These are phyloP conservation scores for Sequoiadendron giganteum DNA, from an alignment of 75 land plant genomes.

Conservation along the genomic window DNA sequence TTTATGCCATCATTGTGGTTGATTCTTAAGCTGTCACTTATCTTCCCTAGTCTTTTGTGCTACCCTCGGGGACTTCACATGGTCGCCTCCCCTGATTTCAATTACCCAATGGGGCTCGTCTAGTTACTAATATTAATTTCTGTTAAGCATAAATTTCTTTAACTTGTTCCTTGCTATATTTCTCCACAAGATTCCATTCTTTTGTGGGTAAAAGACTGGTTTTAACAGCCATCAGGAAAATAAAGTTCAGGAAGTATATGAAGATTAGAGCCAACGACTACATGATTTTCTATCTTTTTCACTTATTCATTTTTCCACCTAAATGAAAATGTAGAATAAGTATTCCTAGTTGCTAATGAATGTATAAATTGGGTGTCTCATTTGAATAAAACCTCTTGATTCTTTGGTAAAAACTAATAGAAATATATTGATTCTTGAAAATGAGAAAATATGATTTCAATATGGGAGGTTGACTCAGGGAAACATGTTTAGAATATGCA, in stretches of 20 bases:
- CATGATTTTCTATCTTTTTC: background rate
- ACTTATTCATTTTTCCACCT: background rate
- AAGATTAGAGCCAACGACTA: background rate
- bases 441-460: background rate
- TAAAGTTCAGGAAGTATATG: background rate
- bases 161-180: background rate
- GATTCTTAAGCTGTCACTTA: too few species aligned
- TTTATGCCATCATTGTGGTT: too few species aligned
- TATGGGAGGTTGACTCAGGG: background rate
- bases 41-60: background rate
- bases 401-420: background rate
- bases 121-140: too few species aligned
- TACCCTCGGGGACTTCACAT: background rate
- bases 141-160: too few species aligned
- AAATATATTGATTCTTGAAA: background rate
- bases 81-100: too few species aligned
- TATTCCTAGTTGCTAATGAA: background rate
- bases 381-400: background rate
- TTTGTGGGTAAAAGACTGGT: background rate
- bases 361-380: background rate
- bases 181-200: background rate
- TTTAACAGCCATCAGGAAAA: background rate
- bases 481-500: background rate
- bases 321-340: background rate
- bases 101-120: background rate